Evolutionary conservation across 805 yeast species (phyloP).

Genomic region (Nakazawaea peltata): DNA sequence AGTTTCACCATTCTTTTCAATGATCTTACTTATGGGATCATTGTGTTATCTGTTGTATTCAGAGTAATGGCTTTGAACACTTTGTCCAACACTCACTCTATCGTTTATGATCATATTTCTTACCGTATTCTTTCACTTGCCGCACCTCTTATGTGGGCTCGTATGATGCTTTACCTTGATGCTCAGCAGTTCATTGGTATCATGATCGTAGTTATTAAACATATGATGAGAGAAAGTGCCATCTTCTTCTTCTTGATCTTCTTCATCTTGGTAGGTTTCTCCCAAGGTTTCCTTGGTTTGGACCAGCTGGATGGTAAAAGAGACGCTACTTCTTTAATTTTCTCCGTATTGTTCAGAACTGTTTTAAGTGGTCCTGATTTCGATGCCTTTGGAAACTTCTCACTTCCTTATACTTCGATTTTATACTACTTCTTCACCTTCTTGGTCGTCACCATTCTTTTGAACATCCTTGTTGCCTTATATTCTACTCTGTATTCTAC

Average conservation of each 20-base stretch:
- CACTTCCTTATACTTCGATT: conserved; percentile 80
- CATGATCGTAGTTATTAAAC: conserved; percentile 77
- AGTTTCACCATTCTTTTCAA: conserved; percentile 79
- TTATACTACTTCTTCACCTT: conserved; percentile 74
- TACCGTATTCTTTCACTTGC: conserved; percentile 70
- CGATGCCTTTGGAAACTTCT: conserved; percentile 59
- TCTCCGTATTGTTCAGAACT: conserved; percentile 60
- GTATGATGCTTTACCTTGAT: conserved; percentile 69
- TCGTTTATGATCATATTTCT: conserved; percentile 44
- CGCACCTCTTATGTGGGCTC: conserved; percentile 82
- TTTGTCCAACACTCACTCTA: conserved; percentile 17
- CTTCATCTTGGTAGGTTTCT: conserved; percentile 68
- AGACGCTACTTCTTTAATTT: conserved; percentile 60
- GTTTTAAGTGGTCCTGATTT: conserved; percentile 72
- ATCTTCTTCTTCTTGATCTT: conserved; percentile 68
- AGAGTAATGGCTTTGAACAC: conserved; percentile 37
- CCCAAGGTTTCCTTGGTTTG: conserved; percentile 81
- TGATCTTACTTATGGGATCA: conserved; percentile 54
- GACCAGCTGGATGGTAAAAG: conserved; percentile 83
- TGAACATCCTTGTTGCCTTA: conserved; percentile 79
- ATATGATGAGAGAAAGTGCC: conserved; percentile 83
- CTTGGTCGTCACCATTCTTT: conserved; percentile 62
- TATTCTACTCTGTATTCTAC: conserved; percentile 78
- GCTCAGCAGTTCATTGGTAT: conserved; percentile 80
- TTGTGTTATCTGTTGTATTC: conserved; percentile 44